A percentile compares a stretch with the other conserved stretches of the same genome.
Conservation (phyloP, 2,329 filamentous ascomycete genomes). For the Fragosphaeria purpurea region DNA sequence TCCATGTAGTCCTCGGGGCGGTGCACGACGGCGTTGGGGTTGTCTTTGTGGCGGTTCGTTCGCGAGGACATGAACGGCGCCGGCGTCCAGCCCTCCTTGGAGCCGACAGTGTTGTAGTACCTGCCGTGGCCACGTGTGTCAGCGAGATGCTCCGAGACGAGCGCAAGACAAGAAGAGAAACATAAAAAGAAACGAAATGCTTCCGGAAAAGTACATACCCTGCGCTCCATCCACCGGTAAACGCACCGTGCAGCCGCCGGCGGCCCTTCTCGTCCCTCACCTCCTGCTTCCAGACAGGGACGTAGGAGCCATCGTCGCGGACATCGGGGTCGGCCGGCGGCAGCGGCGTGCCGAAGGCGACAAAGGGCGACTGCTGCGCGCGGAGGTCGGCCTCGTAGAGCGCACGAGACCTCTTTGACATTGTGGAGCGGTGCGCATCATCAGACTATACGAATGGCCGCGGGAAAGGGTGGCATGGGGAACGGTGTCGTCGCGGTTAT, state of each 20-base stretch:
- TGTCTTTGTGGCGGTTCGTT: constrained; percentile 62
- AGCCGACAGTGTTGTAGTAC: constrained; percentile 96
- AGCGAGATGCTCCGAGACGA: no score
- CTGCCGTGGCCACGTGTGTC: constrained; percentile 30
- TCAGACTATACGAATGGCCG: no score
- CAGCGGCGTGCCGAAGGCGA: constrained; percentile 74
- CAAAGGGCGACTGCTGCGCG: constrained; percentile 60
- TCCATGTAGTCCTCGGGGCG: constrained; percentile 94
- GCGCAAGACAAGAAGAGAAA: background rate
- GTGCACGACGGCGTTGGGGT: constrained; percentile 41
- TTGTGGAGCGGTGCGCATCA: constrained; percentile 22
- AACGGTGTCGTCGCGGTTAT: no score
- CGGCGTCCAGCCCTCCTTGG: constrained; percentile 95
- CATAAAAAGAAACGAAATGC: no score
- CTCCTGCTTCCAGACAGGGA: constrained; percentile 97
- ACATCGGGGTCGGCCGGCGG: constrained; percentile 65
- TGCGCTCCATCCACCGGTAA: constrained; percentile 93
- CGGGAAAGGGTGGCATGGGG: no score
- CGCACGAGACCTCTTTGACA: constrained; percentile 74
- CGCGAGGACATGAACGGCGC: constrained; percentile 88
- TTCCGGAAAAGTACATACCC: constrained; percentile 49
- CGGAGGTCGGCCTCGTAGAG: constrained; percentile 67
- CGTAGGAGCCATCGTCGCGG: constrained; percentile 83
- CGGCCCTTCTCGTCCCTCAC: constrained; percentile 86
- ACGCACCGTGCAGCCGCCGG: constrained; percentile 88